Evolutionary conservation across 2,329 filamentous ascomycete genomes (phyloP).

Genomic region (Rhinocladiella similis): DNA sequence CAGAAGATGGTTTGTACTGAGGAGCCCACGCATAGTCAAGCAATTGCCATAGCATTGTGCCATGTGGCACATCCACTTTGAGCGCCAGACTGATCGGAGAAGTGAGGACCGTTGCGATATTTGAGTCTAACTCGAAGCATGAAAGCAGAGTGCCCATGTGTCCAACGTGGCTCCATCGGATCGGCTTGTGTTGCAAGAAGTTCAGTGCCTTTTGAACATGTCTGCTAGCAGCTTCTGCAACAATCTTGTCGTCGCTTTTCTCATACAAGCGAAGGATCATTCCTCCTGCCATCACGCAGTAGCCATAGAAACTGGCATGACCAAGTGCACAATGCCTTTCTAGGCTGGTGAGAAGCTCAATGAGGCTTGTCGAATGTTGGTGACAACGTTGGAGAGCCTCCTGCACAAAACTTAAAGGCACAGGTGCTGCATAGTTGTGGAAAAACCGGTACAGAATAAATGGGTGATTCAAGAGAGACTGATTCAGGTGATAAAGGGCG

Average conservation of each 20-base stretch:
- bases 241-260: not conserved
- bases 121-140: constrained; percentile 2
- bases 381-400: constrained; percentile 31
- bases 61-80: constrained; percentile 6
- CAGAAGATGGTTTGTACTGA: not conserved
- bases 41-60: constrained; percentile 11
- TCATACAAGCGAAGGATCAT: constrained; percentile 8
- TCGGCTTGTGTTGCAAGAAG: constrained; percentile 1
- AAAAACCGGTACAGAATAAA: constrained; percentile 35
- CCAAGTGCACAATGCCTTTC: constrained; percentile 24
- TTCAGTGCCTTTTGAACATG: not conserved
- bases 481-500: constrained; percentile 37
- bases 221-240: not conserved
- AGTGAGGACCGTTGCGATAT: constrained; percentile 3
- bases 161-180: constrained; percentile 4
- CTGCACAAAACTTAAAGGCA: constrained; percentile 34
- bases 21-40: constrained; percentile 16
- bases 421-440: constrained; percentile 29
- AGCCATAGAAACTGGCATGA: constrained; percentile 37
- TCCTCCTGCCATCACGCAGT: constrained; percentile 35
- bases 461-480: constrained; percentile 40
- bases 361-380: constrained; percentile 34
- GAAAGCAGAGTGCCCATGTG: constrained; percentile 13
- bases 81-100: constrained; percentile 4
- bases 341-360: constrained; percentile 29